Conservation (phyloP, 805 yeast species). For the Grigorovia jiainica region DNA sequence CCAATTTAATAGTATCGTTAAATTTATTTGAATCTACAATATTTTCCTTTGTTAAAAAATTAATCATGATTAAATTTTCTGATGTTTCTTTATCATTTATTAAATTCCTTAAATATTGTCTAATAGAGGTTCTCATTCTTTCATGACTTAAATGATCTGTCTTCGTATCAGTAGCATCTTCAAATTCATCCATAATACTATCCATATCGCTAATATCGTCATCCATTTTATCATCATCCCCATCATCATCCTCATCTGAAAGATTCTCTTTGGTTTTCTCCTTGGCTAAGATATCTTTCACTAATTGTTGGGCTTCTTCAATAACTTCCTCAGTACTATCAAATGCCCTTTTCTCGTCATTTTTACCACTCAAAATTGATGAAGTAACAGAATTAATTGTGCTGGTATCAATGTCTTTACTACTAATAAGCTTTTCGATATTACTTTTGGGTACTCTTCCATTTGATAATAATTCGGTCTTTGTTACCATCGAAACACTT, state of each 20-base stretch:
- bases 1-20: constrained; percentile 25
- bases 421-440: not conserved
- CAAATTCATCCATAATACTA: constrained; percentile 14
- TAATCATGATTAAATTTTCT: constrained; percentile 39
- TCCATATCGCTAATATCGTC: constrained; percentile 7
- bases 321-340: constrained; percentile 2
- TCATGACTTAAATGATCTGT: constrained; percentile 49
- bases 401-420: not conserved
- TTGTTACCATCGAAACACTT: constrained; percentile 22
- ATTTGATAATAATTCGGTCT: constrained; percentile 3
- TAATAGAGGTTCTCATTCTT: constrained; percentile 61
- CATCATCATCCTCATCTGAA: too few relatives aligned
- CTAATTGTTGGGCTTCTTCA: constrained; percentile 2
- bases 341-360: too few relatives aligned
- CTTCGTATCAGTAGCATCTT: constrained; percentile 17
- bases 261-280: not conserved
- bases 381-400: not conserved
- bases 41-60: constrained; percentile 38
- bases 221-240: not conserved
- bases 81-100: constrained; percentile 46
- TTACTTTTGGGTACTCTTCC: constrained; percentile 2
- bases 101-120: constrained; percentile 59
- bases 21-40: constrained; percentile 25
- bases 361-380: not conserved
- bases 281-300: constrained; percentile 2